A percentile compares a stretch with the other conserved stretches of the same genome.
phyloP scores from a whole-genome alignment of 2,329 filamentous ascomycete genomes.

The Fusarium foetens region DNA sequence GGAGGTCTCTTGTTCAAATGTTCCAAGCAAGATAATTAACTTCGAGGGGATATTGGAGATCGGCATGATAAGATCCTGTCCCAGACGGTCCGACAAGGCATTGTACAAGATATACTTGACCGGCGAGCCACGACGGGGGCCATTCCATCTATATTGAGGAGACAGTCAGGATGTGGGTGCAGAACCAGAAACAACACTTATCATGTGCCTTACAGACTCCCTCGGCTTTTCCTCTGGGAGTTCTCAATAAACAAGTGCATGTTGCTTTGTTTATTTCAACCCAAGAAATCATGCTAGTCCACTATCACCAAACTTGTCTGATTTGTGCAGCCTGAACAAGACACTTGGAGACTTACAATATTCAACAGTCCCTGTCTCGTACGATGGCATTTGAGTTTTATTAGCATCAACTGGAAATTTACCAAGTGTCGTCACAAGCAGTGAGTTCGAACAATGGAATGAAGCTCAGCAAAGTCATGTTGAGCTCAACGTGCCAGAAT shows the following conservation, averaged over 20 bases:
- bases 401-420: not conserved
- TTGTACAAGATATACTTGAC: not conserved
- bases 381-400: not conserved
- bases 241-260: too few species aligned
- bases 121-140: not conserved
- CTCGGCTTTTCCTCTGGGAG: not conserved
- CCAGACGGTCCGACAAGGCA: not conserved
- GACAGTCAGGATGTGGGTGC: too few species aligned
- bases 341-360: not conserved
- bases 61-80: not conserved
- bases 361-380: not conserved
- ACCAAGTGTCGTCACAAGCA: not conserved
- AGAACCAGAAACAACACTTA: not conserved
- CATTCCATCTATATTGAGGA: not conserved
- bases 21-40: not conserved
- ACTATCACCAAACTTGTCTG: not conserved
- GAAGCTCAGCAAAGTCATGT: not conserved
- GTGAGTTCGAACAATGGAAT: not conserved
- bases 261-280: not conserved
- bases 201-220: not conserved
- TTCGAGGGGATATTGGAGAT: not conserved
- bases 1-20: not conserved
- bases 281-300: not conserved
- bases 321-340: not conserved
- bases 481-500: not conserved